Base-by-base conservation (phyloP, 1,139 yeast species). In the Meyerozyma guilliermondii region DNA sequence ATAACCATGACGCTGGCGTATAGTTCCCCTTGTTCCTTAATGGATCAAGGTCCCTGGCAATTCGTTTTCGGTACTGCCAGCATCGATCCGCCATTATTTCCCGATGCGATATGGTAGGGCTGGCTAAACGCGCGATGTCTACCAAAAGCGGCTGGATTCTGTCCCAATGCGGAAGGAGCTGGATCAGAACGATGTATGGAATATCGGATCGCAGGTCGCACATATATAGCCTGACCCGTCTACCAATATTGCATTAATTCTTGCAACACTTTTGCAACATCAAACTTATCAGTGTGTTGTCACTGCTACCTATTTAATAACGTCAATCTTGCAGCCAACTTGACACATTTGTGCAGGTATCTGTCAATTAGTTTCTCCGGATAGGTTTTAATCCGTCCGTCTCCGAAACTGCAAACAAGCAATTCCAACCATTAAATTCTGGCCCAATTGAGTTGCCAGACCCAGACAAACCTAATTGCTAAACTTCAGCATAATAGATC, bases 161-260 rank as follows among this genome's bases (percentile, higher is more conserved):
- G 24, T 22, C 36, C 36, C 24, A 33, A 33, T 18, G n/a, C 11
- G 36, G 36, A 33, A 33, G 24, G 24, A 18, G 36, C 36, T 33
- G 36, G 36, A 33, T 33, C 36, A 33, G 24, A 20, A 18, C 16
- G 36, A 33, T 33, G 36, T 33, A 33, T 33, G 24, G 36, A 33
- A 33, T 33, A 33, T 33, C 24, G 23, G 24, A 33, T 20, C 36
- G 24, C 23, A 11, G 16, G 23, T 8, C 24, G 36, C 16, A 33
- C 36, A 33, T 33, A 33, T 33, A 33, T 33, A 33, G 36, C 36
- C 28, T 9, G 7, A n/a, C 3, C 28, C 28, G 4, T 2, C 28
- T 26, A 11, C 28, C 28, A 26, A n/a, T 26, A 26, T 26, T 26
- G 28, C 11, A 26, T 26, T 11, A 26, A n/a, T 26, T 20, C 22